Evolutionary conservation across 805 yeast species (phyloP), one percentile per base, ranked within the genome.

Genomic region (Lachancea quebecensis): DNA sequence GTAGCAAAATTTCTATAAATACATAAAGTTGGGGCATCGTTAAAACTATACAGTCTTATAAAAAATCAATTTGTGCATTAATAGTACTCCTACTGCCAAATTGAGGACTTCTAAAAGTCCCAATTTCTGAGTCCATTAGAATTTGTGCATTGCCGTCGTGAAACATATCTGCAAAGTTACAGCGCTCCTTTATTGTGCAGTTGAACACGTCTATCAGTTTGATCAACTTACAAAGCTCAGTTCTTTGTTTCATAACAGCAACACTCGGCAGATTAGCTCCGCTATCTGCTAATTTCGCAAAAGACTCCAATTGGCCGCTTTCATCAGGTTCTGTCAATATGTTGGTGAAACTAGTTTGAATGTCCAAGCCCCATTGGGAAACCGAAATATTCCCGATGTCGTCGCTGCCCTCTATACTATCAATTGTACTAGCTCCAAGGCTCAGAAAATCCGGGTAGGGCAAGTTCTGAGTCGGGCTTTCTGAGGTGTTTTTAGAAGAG

Each of bases 161-260:
- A 9, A 53, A 38, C 41, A 57, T 45, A 38, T 58, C 56, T 30
- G 41, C 39, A 40, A 46, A 58, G 29, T 60, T 58, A 31, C 43
- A 48, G 42, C 53, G 56, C 46, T 60, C 65, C n/a, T 44, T 44
- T 37, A 53, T 49, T 9, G 65, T 58, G n/a, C 55, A 46, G 43
- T 60, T 58, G 39, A 54, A 59, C 42, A 52, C 50, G 33, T 53
- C 46, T 14, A 55, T 44, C 36, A 54, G 45, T 35, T 47, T 51
- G 14, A 49, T 38, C 28, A 57, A 35, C 44, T 57, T 56, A 10
- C 44, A 41, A 9, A 51, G 43, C 41, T 48, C 47, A 9, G 62
- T 55, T 17, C 43, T 50, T 33, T 45, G 38, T 17, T 43, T 45
- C 50, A 49, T 55, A 7, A 34, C 39, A 12, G 35, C 35, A 9